phyloP scores from a whole-genome alignment of 768 basidiomycete species.

The Mycena haematopus region DNA sequence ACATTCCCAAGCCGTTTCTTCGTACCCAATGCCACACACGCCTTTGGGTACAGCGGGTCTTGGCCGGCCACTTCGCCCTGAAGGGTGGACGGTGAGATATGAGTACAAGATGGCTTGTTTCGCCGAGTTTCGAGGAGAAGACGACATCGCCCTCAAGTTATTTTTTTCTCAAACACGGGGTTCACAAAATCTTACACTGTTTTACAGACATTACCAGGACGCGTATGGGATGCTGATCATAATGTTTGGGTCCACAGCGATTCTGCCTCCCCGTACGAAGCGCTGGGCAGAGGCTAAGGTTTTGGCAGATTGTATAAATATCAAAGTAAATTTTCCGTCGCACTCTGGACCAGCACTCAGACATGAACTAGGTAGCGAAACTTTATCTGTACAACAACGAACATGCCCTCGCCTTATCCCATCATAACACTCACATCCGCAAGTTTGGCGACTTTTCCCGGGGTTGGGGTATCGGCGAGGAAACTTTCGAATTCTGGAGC shows the following conservation, averaged over 20 bases:
- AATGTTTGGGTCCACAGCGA: constrained; percentile 89
- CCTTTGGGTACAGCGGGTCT: constrained; percentile 50
- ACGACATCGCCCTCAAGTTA: constrained; percentile 91
- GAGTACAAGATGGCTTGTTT: constrained; percentile 98
- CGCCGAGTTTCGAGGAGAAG: constrained; percentile 92
- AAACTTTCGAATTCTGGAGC: constrained; percentile 97
- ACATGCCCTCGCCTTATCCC: constrained; percentile 76
- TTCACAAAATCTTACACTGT: constrained; percentile 23
- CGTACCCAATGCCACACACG: constrained; percentile 58
- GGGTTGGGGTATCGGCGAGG: constrained; percentile 95
- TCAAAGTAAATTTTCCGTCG: constrained; percentile 65
- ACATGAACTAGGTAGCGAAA: constrained; percentile 72
- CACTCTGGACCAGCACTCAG: not conserved
- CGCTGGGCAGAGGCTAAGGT: constrained; percentile 99
- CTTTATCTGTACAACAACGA: constrained; percentile 92
- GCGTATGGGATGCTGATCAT: constrained; percentile 83
- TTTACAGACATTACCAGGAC: constrained; percentile 88
- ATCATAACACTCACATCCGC: constrained; percentile 85
- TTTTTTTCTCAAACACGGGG: constrained; percentile 36
- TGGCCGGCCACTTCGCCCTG: constrained; percentile 71
- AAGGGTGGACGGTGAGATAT: constrained; percentile 96
- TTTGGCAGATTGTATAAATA: constrained; percentile 88
- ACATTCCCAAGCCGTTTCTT: constrained; percentile 65
- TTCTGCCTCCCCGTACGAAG: constrained; percentile 91
- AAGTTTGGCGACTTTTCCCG: constrained; percentile 86